Percentiles rank a stretch among this genome's conserved stretches.
These are phyloP conservation scores for Lentinula novae-zelandiae DNA, from an alignment of 1,284 basidiomycete species.

Conservation along the genomic window DNA sequence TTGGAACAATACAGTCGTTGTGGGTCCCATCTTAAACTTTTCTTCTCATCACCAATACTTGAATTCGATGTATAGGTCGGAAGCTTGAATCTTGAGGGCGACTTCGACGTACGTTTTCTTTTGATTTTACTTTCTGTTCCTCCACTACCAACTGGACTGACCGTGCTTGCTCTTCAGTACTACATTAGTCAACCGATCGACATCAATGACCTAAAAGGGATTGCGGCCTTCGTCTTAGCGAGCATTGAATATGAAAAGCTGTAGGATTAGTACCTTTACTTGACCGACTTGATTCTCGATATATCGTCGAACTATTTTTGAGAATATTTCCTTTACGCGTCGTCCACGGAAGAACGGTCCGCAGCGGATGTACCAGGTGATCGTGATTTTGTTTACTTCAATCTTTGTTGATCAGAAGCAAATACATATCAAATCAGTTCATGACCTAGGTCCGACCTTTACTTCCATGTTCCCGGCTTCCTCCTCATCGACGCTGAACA, in stretches of 20 bases:
- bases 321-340: too few species aligned
- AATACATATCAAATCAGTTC: neutral
- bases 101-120: constrained; percentile 33
- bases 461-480: constrained; percentile 5
- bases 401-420: neutral
- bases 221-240: constrained; percentile 44
- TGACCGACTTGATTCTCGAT: too few species aligned
- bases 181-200: constrained; percentile 35
- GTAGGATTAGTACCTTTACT: constrained; percentile 1
- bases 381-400: neutral
- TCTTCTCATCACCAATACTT: neutral
- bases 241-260: constrained; percentile 41
- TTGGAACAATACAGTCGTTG: constrained; percentile 41
- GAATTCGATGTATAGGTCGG: constrained; percentile 31
- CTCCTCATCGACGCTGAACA: neutral
- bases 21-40: constrained; percentile 17
- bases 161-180: constrained; percentile 28
- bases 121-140: neutral
- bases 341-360: neutral
- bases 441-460: neutral
- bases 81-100: constrained; percentile 35
- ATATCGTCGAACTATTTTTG: too few species aligned
- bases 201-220: constrained; percentile 43
- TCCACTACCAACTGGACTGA: neutral
- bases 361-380: neutral